Conservation (phyloP, 169 alveolate species). For the Plasmodium gonderi region DNA sequence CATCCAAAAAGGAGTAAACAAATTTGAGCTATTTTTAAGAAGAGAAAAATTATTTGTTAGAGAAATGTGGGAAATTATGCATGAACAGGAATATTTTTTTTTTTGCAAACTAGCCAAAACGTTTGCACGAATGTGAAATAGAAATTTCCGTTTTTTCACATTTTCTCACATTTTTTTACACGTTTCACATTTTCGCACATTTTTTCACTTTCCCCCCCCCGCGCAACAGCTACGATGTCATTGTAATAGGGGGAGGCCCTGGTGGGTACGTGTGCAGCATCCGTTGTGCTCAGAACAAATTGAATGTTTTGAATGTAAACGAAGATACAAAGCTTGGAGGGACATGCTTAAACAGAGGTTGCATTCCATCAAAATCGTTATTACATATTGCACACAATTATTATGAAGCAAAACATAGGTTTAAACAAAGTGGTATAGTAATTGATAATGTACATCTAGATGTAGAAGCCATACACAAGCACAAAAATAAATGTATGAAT, state of each 20-base stretch:
- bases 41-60: no score
- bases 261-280: conserved; percentile 97
- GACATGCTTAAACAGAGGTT: conserved; percentile 98
- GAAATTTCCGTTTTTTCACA: neutral
- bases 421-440: conserved; percentile 77
- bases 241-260: conserved; percentile 94
- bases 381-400: conserved; percentile 94
- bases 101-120: no score
- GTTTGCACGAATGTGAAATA: neutral
- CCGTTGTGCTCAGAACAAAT: conserved; percentile 97
- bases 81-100: neutral
- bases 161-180: no score
- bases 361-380: conserved; percentile 97
- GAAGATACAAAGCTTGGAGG: conserved; percentile 97
- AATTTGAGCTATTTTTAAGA: neutral
- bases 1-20: conserved; percentile 56
- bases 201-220: neutral
- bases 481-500: conserved; percentile 89
- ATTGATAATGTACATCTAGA: conserved; percentile 83
- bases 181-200: neutral
- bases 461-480: conserved; percentile 84
- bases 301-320: conserved; percentile 96
- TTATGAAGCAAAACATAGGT: conserved; percentile 77
- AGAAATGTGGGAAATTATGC: no score
- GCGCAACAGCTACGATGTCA: conserved; percentile 89